phyloP scores from a whole-genome alignment of 257 asterid species.

The Handroanthus guayacan region DNA sequence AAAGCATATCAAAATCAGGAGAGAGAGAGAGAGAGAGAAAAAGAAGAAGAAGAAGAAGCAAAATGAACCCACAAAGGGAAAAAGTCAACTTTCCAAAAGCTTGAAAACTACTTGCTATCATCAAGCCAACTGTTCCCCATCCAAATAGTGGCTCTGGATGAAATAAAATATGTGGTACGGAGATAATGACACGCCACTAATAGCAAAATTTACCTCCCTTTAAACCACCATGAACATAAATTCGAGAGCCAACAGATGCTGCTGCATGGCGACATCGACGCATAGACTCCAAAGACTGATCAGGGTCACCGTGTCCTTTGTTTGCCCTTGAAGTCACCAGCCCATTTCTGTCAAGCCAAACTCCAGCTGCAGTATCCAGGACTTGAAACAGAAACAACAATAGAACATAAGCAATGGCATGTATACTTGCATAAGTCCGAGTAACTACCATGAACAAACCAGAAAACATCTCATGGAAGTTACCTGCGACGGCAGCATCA shows the following conservation, averaged over 20 bases:
- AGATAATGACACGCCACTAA: slow-evolving; percentile 27
- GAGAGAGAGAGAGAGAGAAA: too few species aligned
- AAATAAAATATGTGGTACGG: slow-evolving; percentile 17
- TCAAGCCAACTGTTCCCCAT: background rate
- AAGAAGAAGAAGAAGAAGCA: background rate
- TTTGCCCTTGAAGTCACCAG: slow-evolving; percentile 78
- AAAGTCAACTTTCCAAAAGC: slow-evolving; percentile 27
- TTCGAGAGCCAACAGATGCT: slow-evolving; percentile 92
- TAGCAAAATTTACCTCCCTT: slow-evolving; percentile 75
- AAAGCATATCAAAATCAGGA: background rate
- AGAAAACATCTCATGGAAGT: slow-evolving; percentile 26
- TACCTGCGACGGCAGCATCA: slow-evolving; percentile 92
- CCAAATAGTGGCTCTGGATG: slow-evolving; percentile 24
- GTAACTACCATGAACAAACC: slow-evolving; percentile 32
- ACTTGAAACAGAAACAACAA: slow-evolving; percentile 58
- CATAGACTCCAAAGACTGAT: slow-evolving; percentile 82
- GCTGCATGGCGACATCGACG: slow-evolving; percentile 99
- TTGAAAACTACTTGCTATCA: slow-evolving; percentile 14
- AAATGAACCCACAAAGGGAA: slow-evolving; percentile 6
- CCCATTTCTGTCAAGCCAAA: slow-evolving; percentile 94
- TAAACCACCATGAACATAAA: slow-evolving; percentile 89
- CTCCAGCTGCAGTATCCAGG: slow-evolving; percentile 99
- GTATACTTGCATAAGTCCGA: slow-evolving; percentile 15
- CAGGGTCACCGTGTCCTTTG: slow-evolving; percentile 67
- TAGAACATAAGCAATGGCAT: slow-evolving; percentile 28